phyloP scores from a whole-genome alignment of 495 filamentous ascomycete genomes.

The Trichoderma parareesei region DNA sequence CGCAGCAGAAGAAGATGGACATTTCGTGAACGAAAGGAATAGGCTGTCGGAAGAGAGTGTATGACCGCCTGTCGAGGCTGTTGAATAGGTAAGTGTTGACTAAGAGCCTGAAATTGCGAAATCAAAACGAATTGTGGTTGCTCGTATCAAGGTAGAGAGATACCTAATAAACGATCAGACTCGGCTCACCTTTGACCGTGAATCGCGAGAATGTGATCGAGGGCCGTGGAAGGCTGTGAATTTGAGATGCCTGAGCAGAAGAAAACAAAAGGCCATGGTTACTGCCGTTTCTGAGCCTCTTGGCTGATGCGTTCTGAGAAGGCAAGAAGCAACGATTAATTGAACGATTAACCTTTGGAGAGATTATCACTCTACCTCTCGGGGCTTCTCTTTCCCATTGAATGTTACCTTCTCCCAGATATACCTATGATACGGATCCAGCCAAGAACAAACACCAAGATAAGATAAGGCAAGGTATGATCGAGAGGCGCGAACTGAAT shows the following conservation, averaged over 20 bases:
- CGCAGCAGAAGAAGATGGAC: neutral
- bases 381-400: no score
- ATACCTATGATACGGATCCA: no score
- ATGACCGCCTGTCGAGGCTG: neutral
- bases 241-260: neutral
- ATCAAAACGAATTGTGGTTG: neutral
- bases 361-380: neutral
- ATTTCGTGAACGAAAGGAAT: neutral
- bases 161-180: neutral
- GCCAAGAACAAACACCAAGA: no score
- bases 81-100: conserved; percentile 2
- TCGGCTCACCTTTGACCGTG: neutral
- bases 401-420: no score
- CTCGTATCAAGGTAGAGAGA: neutral
- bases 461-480: no score
- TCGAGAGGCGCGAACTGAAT: no score
- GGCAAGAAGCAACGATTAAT: neutral
- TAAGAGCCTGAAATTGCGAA: conserved; percentile 2
- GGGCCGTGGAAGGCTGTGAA: no score
- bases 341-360: neutral
- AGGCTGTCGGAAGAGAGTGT: neutral
- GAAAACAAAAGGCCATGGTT: neutral
- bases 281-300: no score
- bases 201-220: neutral
- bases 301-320: no score